phyloP scores from a whole-genome alignment of 2,329 filamentous ascomycete species.

The Xylariaceae sp. region DNA sequence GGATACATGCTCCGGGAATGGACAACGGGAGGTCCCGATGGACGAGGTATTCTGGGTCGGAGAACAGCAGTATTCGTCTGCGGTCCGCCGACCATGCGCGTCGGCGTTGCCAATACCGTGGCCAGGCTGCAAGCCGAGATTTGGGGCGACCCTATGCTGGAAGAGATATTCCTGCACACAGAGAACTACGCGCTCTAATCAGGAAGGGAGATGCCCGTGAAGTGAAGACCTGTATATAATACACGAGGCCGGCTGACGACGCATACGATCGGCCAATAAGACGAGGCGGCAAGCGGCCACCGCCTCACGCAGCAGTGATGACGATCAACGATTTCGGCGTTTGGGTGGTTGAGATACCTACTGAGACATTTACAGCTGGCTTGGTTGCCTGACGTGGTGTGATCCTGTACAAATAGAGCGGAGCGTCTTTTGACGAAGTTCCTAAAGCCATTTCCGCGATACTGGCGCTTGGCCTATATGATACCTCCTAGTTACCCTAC shows the following conservation, averaged over 20 bases:
- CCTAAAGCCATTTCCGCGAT: not conserved
- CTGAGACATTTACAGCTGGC: conserved; percentile 2
- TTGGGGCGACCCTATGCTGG: conserved; percentile 76
- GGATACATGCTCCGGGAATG: conserved; percentile 85
- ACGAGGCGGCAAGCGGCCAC: not conserved
- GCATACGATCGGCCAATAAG: not conserved
- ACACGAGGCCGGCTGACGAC: not conserved
- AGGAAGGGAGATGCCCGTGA: not conserved
- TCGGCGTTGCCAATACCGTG: conserved; percentile 85
- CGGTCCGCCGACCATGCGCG: conserved; percentile 83
- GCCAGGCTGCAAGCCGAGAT: conserved; percentile 83
- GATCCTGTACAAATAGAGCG: conserved; percentile 17
- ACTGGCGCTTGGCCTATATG: conserved; percentile 6
- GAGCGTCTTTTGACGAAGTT: not conserved
- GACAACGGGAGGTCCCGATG: conserved; percentile 72
- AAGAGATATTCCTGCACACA: conserved; percentile 92
- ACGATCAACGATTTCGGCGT: conserved; percentile 24
- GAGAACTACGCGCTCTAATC: conserved; percentile 88
- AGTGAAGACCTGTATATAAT: conserved; percentile 24
- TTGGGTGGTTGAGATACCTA: conserved; percentile 27
- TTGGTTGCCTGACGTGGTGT: not conserved
- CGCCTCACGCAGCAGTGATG: conserved; percentile 5
- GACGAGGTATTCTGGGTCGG: conserved; percentile 74
- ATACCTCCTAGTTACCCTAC: conserved; percentile 9
- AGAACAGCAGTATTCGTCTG: conserved; percentile 92